Evolutionary conservation across 805 yeast genomes (phyloP), one percentile per base, ranked within the genome.

Genomic region (Metschnikowia kunwiensis): DNA sequence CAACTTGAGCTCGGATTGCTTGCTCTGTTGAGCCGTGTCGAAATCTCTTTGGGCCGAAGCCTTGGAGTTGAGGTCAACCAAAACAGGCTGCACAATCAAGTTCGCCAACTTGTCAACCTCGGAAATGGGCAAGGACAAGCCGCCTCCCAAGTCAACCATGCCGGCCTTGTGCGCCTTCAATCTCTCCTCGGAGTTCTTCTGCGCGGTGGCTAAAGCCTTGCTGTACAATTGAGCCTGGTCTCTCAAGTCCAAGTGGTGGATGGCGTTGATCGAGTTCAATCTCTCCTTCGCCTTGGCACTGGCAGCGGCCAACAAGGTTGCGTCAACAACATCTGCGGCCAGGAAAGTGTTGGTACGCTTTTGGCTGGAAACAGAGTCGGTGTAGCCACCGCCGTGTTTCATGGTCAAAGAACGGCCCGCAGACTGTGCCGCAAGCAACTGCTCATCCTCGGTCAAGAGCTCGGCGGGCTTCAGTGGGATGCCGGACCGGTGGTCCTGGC

Each of bases 61-160:
- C 54, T 84, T 81, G 30, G 69, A 61, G 49, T 75, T 70, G 52
- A 91, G 77, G 58, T 86, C 89, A 25, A 69, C 72, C 52, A 91
- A 67, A 5, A 91, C 88, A 7, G 98, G 98, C 47, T 75, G 72
- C 40, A 93, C 95, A 53, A 85, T 70, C 30, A 79, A 73, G 42
- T 78, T 65, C 14, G 98, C 97, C 66, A 91, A 75, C 34, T 73
- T 73, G 46, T 86, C 82, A 43, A 93, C 76, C 53, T 89, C 96
- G 14, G 69, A 74, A 42, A 74, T 82, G 25, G 84, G 70, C 74
- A 91, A 77, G 53, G 73, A 76, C 40, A 86, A 70, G 2, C 97
- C 97, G 44, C 95, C 96, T 42, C 98, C 98, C 44, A 91, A 63
- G 53, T 86, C 72, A 50, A 87, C 68, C 24, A 61, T 51, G 24